Evolutionary conservation across 129 eudicot genomes (phyloP).

Genomic region (Helianthus tuberosus): DNA sequence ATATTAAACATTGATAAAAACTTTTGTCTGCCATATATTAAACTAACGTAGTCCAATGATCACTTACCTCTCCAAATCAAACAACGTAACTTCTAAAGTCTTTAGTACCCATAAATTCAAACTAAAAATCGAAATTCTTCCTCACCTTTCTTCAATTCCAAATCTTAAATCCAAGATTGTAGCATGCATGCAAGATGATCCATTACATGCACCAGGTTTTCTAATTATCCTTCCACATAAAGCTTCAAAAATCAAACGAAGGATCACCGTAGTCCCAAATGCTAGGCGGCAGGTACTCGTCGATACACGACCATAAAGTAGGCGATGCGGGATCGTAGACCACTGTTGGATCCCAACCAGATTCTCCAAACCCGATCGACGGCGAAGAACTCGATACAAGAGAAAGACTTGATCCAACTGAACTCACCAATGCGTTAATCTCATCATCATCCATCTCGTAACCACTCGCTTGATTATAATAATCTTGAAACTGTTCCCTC

Average conservation of each 20-base stretch:
- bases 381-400: slow-evolving; percentile 18
- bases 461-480: not conserved
- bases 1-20: too few relatives aligned
- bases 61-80: slow-evolving; percentile 17
- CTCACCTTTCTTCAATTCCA: slow-evolving; percentile 8
- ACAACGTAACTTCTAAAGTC: slow-evolving; percentile 10
- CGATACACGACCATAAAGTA: slow-evolving; percentile 39
- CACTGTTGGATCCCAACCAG: slow-evolving; percentile 45
- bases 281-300: slow-evolving; percentile 49
- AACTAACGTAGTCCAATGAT: not conserved
- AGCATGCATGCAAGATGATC: slow-evolving; percentile 21
- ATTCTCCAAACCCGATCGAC: not conserved
- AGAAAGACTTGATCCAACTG: slow-evolving; percentile 45
- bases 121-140: not conserved
- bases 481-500: too few relatives aligned
- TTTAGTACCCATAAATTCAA: slow-evolving; percentile 8
- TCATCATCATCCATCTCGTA: slow-evolving; percentile 34
- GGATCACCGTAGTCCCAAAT: slow-evolving; percentile 73
- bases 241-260: slow-evolving; percentile 49
- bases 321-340: slow-evolving; percentile 38
- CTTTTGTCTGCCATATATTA: too few relatives aligned
- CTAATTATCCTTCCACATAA: too few relatives aligned
- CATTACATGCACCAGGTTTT: not conserved
- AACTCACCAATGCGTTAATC: slow-evolving; percentile 44
- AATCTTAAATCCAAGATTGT: slow-evolving; percentile 2